Evolutionary conservation across 1,284 basidiomycete species (phyloP).

Genomic region (Waitea zeae): DNA sequence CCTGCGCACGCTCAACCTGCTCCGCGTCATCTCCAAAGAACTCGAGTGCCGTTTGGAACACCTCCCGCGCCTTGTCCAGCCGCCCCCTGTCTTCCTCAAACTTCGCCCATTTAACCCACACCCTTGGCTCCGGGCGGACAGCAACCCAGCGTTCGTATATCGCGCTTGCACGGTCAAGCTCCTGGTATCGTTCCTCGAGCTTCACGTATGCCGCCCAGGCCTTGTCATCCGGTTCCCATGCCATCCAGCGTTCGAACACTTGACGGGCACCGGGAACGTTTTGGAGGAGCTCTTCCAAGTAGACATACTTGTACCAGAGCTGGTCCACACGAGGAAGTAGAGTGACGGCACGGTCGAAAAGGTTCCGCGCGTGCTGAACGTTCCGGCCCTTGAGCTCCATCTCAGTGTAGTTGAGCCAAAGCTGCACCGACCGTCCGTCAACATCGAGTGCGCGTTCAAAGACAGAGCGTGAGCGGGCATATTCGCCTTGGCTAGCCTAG

Average conservation of each 20-base stretch:
- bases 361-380: constrained; percentile 90
- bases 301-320: constrained; percentile 98
- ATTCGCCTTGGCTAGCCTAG: constrained; percentile 98
- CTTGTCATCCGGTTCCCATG: constrained; percentile 99
- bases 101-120: constrained; percentile 96
- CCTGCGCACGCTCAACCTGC: constrained; percentile 93
- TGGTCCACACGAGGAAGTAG: constrained; percentile 90
- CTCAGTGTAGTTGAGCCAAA: constrained; percentile 97
- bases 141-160: constrained; percentile 95
- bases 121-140: constrained; percentile 83
- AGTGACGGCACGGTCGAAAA: constrained; percentile 93
- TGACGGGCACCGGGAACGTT: constrained; percentile 93
- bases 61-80: constrained; percentile 84
- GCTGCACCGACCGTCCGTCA: constrained; percentile 72
- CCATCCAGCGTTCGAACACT: constrained; percentile 98
- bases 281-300: constrained; percentile 92
- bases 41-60: constrained; percentile 92
- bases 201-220: constrained; percentile 99
- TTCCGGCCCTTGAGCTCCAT: constrained; percentile 97
- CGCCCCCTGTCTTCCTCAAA: constrained; percentile 87
- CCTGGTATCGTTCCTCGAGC: constrained; percentile 86
- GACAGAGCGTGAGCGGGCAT: constrained; percentile 80
- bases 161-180: constrained; percentile 79
- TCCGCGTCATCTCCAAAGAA: constrained; percentile 97
- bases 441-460: constrained; percentile 96